Evolutionary conservation across 202 grass and related monocot genomes (phyloP).

Genomic region (Zizania palustris): DNA sequence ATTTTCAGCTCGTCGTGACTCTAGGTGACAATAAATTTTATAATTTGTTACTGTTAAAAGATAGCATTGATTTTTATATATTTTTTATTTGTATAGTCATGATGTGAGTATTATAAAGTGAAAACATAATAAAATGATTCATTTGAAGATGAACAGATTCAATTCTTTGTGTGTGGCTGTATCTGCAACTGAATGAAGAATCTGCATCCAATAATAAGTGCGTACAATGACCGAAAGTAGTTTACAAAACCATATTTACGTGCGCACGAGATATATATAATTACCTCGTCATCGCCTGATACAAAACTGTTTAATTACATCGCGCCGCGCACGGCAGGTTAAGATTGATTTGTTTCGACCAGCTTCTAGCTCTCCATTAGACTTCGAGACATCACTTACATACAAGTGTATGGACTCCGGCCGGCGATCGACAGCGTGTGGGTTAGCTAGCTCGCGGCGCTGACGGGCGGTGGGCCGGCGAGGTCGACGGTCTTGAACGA

Average conservation of each 20-base stretch:
- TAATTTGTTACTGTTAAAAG: too few relatives aligned
- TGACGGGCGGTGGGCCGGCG: neutral
- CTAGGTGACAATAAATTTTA: too few relatives aligned
- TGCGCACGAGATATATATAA: neutral
- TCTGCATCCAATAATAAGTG: neutral
- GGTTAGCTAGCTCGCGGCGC: neutral
- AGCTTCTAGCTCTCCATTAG: neutral
- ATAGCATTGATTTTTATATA: too few relatives aligned
- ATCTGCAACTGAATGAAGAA: neutral
- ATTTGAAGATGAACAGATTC: too few relatives aligned
- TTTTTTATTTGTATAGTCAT: too few relatives aligned
- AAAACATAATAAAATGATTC: too few relatives aligned
- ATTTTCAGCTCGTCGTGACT: too few relatives aligned
- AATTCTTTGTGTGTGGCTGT: neutral
- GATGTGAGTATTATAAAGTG: too few relatives aligned
- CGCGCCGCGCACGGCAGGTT: neutral
- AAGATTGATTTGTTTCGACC: neutral
- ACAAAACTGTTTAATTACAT: constrained; percentile 48
- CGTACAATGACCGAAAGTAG: neutral
- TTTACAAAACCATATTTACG: constrained; percentile 1
- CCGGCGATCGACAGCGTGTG: too few relatives aligned
- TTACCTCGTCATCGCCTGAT: constrained; percentile 20
- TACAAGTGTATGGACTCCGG: neutral
- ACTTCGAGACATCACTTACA: neutral
- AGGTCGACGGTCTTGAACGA: constrained; percentile 78